Evolutionary conservation across 306 rosid species (phyloP).

Genomic region (Styphnolobium japonicum): DNA sequence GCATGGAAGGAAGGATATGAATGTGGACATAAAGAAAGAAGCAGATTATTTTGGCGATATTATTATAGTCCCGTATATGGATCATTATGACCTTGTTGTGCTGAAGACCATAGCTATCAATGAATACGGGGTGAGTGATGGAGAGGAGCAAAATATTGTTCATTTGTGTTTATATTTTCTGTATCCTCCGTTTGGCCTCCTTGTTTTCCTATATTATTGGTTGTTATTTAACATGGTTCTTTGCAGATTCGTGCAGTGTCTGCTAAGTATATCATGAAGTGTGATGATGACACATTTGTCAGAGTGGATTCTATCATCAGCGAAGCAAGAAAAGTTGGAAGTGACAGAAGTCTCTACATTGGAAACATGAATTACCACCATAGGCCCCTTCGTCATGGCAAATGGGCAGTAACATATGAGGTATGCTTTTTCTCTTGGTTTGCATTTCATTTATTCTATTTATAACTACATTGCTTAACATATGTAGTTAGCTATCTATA

Average conservation of each 20-base stretch:
- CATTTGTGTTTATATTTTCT: neutral
- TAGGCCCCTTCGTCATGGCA: slow-evolving; percentile 66
- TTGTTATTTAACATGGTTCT: neutral
- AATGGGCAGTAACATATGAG: slow-evolving; percentile 84
- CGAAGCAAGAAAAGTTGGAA: slow-evolving; percentile 43
- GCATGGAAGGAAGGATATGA: slow-evolving; percentile 70
- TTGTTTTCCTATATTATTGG: neutral
- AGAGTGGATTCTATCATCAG: slow-evolving; percentile 56
- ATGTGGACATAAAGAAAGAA: slow-evolving; percentile 63
- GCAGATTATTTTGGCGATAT: slow-evolving; percentile 68
- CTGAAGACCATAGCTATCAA: slow-evolving; percentile 73
- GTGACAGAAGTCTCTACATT: slow-evolving; percentile 49
- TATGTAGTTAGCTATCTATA: neutral
- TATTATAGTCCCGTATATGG: slow-evolving; percentile 69
- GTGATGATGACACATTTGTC: slow-evolving; percentile 76
- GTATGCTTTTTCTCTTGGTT: slow-evolving; percentile 27
- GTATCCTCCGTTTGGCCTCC: neutral
- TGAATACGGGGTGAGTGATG: slow-evolving; percentile 67
- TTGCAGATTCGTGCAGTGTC: slow-evolving; percentile 47
- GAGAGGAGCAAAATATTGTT: neutral
- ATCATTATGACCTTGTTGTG: slow-evolving; percentile 72
- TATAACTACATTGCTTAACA: neutral
- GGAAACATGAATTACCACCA: slow-evolving; percentile 77
- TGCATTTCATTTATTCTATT: neutral
- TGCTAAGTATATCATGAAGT: slow-evolving; percentile 69